Evolutionary conservation across 805 yeast species (phyloP).

Genomic region (Blastobotrys peoriensis): DNA sequence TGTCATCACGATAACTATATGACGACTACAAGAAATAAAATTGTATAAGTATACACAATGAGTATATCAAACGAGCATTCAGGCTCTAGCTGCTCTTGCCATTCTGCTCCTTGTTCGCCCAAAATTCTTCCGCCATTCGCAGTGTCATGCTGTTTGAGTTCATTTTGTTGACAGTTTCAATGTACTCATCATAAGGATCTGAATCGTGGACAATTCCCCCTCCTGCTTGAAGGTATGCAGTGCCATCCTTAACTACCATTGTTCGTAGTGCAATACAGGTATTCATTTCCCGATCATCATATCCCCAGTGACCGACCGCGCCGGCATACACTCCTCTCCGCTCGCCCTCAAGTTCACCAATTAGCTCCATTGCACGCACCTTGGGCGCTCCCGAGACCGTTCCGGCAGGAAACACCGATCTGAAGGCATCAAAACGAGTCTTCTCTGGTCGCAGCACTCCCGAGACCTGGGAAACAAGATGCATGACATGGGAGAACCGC

Average conservation of each 20-base stretch:
- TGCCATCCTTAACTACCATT: constrained; percentile 87
- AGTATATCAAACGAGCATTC: no score
- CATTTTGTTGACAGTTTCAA: constrained; percentile 97
- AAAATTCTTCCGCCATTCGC: constrained; percentile 75
- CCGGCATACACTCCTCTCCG: constrained; percentile 98
- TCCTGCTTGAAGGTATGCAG: constrained; percentile 94
- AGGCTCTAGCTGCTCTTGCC: no score
- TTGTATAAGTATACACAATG: no score
- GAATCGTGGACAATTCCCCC: constrained; percentile 97
- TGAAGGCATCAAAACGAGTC: constrained; percentile 92
- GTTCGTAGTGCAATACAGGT: constrained; percentile 97
- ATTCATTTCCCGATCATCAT: constrained; percentile 91
- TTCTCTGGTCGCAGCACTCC: constrained; percentile 81
- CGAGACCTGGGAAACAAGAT: constrained; percentile 88
- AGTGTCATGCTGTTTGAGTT: constrained; percentile 85
- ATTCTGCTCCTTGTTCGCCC: constrained; percentile 20
- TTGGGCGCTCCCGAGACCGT: constrained; percentile 99
- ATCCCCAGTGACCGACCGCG: constrained; percentile 98
- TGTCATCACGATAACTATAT: no score
- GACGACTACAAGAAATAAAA: no score
- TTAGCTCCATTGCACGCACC: constrained; percentile 92
- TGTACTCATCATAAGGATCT: constrained; percentile 90
- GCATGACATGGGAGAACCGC: constrained; percentile 95
- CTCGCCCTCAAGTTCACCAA: constrained; percentile 82
- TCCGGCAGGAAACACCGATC: constrained; percentile 98